phyloP scores from a whole-genome alignment of 2,329 filamentous ascomycete species.

The Talaromyces funiculosus region DNA sequence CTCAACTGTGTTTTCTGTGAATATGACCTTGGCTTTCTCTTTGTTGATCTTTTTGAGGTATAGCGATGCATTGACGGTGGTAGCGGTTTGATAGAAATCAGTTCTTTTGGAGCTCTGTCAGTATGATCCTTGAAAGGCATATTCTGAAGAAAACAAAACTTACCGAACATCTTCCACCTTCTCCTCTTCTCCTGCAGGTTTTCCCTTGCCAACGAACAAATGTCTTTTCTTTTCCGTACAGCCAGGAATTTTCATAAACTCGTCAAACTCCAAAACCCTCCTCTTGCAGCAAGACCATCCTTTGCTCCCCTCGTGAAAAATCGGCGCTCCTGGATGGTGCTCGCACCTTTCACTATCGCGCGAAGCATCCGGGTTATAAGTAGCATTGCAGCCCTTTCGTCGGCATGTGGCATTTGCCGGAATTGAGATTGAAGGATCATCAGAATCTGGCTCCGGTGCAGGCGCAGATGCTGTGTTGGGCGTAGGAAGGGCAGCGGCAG shows the following conservation, averaged over 20 bases:
- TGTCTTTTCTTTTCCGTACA: conserved; percentile 78
- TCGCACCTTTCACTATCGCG: conserved; percentile 72
- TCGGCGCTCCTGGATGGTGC: conserved; percentile 81
- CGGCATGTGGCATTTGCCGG: conserved; percentile 70
- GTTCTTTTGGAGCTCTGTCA: conserved; percentile 46
- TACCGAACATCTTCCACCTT: conserved; percentile 71
- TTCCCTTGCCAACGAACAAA: conserved; percentile 72
- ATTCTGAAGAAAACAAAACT: conserved; percentile 21
- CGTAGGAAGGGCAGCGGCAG: conserved; percentile 24
- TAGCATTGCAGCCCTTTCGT: conserved; percentile 65
- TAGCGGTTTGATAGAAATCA: conserved; percentile 92
- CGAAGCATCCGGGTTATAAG: conserved; percentile 54
- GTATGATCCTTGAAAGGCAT: conserved; percentile 1
- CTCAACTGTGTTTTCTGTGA: conserved; percentile 57
- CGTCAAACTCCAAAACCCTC: conserved; percentile 90
- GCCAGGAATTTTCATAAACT: conserved; percentile 93
- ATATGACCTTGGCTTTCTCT: conserved; percentile 65
- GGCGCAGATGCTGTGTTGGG: conserved; percentile 25
- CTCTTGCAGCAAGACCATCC: conserved; percentile 97
- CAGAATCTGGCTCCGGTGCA: conserved; percentile 72
- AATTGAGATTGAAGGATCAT: conserved; percentile 70
- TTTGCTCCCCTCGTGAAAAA: conserved; percentile 98
- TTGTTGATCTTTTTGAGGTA: conserved; percentile 98
- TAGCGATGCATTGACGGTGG: conserved; percentile 79
- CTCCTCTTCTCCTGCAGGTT: conserved; percentile 69